phyloP scores from a whole-genome alignment of 345 rosid genomes.

The Ailanthus altissimus region DNA sequence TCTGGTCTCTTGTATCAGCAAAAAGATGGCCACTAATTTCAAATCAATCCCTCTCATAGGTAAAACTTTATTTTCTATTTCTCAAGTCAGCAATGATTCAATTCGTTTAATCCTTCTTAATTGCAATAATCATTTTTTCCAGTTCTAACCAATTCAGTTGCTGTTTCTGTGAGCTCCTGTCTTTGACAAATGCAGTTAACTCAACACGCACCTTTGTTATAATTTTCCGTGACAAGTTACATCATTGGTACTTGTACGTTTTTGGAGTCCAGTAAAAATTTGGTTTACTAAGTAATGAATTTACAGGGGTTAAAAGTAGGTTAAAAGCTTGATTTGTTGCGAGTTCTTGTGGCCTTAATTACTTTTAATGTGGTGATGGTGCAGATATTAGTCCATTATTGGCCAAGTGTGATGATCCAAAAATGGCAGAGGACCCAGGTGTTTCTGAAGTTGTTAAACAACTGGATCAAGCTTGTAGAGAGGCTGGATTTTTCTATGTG shows the following conservation, averaged over 20 bases:
- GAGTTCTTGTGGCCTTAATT: too few relatives aligned
- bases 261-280: not conserved
- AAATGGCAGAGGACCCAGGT: constrained; percentile 55
- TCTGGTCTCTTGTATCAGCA: too few relatives aligned
- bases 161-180: not conserved
- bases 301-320: too few relatives aligned
- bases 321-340: not conserved
- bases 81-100: not conserved
- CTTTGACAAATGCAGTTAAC: not conserved
- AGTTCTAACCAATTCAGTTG: not conserved
- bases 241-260: too few relatives aligned
- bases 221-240: too few relatives aligned
- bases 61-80: constrained; percentile 13
- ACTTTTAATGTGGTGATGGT: constrained; percentile 9
- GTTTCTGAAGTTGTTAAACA: constrained; percentile 57
- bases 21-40: constrained; percentile 58
- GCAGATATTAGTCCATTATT: constrained; percentile 66
- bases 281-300: not conserved
- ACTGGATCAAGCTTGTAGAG: constrained; percentile 77
- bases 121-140: not conserved
- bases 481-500: constrained; percentile 92
- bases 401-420: constrained; percentile 60
- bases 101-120: not conserved
- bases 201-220: not conserved
- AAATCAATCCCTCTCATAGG: constrained; percentile 64